Evolutionary conservation across 225 moss, liverwort and hornwort genomes (phyloP), one percentile per base, ranked within the genome.

Genomic region (Rhytidiadelphus loreus): DNA sequence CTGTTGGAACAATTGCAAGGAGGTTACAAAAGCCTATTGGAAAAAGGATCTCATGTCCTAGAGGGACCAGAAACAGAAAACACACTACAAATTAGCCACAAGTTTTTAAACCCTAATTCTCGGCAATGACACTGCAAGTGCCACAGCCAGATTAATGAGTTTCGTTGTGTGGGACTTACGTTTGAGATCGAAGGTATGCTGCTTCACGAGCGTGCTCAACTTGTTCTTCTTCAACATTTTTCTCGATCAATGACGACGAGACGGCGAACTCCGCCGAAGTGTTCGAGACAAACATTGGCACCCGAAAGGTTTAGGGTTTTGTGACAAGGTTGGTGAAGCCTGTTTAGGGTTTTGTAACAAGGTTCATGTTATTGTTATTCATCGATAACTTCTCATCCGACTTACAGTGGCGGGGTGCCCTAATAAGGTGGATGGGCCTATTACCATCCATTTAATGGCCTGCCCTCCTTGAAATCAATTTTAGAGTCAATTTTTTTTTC

Each of bases 171-270:
- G 28, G 29, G 26, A 76, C 91, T 77, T 62, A 94, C 94, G 92
- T 81, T 94, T 94, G 53, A 93, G 90, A 82, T 94, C 94, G 76
- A 94, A 94, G 62, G 64, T 61, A 73, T 94, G 94, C 88, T 94
- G 94, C 91, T 94, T 94, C 76, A 93, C 89, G 41, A 91, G 94
- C 89, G 94, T 94, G 90, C 94, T 94, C 85, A 91, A 87, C 89
- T 94, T 93, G 62, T 94, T 94, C 90, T 94, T 94, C 93, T 94
- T 94, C 90, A 93, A 94, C 94, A 94, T 94, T n/a, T 77, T 92
- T 41, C 44, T 68, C 18, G 39, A 26, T 39, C 61, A n/a, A n/a
- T 19, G 86, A 73, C 43, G 77, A 63, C 15, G 56, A 55, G 84
- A 59, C 7, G 85, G 75, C 21, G 69, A 52, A 21, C 81, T 56